phyloP scores from a whole-genome alignment of 1,284 basidiomycete genomes.

The Agroathelia rolfsii region DNA sequence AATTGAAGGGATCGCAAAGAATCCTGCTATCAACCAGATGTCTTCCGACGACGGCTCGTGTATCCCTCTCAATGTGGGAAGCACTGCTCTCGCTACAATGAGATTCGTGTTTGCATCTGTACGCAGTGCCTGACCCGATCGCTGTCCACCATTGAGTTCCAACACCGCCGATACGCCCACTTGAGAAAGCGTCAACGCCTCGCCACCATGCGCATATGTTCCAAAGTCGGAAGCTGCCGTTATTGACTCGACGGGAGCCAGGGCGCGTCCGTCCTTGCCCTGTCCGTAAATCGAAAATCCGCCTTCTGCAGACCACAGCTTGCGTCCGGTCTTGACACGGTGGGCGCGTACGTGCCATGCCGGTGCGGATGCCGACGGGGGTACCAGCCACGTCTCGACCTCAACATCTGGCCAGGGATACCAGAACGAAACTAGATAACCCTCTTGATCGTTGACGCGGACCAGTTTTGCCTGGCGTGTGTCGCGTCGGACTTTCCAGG shows the following conservation, averaged over 20 bases:
- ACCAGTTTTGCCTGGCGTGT: slow-evolving; percentile 57
- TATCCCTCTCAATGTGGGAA: slow-evolving; percentile 52
- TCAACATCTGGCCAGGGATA: slow-evolving; percentile 63
- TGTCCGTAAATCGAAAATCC: slow-evolving; percentile 69
- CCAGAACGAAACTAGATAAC: too few relatives aligned
- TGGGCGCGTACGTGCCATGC: slow-evolving; percentile 66
- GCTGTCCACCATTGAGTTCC: slow-evolving; percentile 34
- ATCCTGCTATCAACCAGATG: slow-evolving; percentile 57
- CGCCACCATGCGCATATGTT: slow-evolving; percentile 31
- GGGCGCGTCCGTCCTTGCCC: slow-evolving; percentile 46
- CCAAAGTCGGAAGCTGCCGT: slow-evolving; percentile 33
- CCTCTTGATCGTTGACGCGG: too few relatives aligned
- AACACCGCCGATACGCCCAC: slow-evolving; percentile 57
- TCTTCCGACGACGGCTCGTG: slow-evolving; percentile 30
- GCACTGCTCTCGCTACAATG: slow-evolving; percentile 55
- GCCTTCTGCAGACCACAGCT: slow-evolving; percentile 53
- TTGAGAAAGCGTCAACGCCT: slow-evolving; percentile 44
- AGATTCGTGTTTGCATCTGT: slow-evolving; percentile 69
- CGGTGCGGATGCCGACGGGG: slow-evolving; percentile 44
- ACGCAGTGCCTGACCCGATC: slow-evolving; percentile 40
- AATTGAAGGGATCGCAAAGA: slow-evolving; percentile 57
- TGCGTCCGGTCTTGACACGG: slow-evolving; percentile 42
- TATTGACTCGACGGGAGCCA: slow-evolving; percentile 30
- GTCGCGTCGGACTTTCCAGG: slow-evolving; percentile 58
- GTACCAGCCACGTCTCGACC: slow-evolving; percentile 69